These are phyloP conservation scores for Tilletia caries DNA, from an alignment of 1,284 basidiomycete genomes.

Conservation along the genomic window DNA sequence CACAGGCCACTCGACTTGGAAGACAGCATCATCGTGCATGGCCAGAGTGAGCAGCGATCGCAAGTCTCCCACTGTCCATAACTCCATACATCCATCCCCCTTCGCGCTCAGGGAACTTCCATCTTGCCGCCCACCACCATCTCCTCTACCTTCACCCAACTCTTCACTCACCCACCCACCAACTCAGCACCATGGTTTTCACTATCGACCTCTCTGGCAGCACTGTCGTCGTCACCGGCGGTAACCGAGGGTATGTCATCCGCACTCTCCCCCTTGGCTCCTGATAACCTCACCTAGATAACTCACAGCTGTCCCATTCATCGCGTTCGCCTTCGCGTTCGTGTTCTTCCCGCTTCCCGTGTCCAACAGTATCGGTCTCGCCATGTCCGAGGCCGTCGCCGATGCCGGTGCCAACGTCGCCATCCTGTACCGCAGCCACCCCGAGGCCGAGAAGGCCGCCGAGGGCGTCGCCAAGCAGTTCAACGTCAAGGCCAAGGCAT, in stretches of 20 bases:
- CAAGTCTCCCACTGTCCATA: too few species aligned
- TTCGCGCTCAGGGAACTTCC: neutral
- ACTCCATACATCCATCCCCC: too few species aligned
- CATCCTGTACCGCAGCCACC: conserved; percentile 51
- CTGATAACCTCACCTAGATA: neutral
- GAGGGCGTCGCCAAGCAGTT: conserved; percentile 48
- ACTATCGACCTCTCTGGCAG: conserved; percentile 31
- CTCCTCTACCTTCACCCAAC: neutral
- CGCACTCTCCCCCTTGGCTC: neutral
- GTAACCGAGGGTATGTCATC: conserved; percentile 48
- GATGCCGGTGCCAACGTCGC: conserved; percentile 52
- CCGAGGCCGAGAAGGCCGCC: conserved; percentile 50
- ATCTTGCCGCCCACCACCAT: neutral
- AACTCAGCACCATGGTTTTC: conserved; percentile 20
- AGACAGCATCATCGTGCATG: too few species aligned
- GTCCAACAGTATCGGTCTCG: conserved; percentile 33
- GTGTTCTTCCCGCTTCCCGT: too few species aligned
- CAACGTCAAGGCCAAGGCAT: conserved; percentile 50
- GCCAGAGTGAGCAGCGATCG: too few species aligned
- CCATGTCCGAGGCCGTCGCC: conserved; percentile 48
- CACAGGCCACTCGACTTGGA: too few species aligned
- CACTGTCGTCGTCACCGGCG: conserved; percentile 60
- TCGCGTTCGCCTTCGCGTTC: too few species aligned
- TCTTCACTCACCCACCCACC: neutral
- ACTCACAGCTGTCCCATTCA: neutral